Evolutionary conservation across 2,329 filamentous ascomycete genomes (phyloP), one percentile per base, ranked within the genome.

Genomic region (Neonectria hederae): DNA sequence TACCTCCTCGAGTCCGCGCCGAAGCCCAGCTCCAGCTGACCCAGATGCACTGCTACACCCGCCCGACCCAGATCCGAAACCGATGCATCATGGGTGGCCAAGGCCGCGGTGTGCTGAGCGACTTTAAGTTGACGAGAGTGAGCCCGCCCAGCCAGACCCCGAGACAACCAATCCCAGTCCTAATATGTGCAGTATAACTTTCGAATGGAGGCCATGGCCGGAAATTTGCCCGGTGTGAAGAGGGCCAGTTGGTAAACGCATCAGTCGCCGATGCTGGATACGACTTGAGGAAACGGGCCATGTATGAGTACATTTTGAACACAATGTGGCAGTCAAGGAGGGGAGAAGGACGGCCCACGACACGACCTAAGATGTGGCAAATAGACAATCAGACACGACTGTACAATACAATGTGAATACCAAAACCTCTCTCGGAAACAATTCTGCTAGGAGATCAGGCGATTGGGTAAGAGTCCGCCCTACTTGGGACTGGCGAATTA

Each of bases 31-130:
- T 99, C 61, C 91, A 98, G 82, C 85, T 99, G 70, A 89, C 91
- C 4, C 91, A 97, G 82, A 97, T 98, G 95, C 94, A 97, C 83
- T 90, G 89, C 84, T 98, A 98, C 82, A 98, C 96, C 38, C 87
- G 94, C 65, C 89, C 93, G 63, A 97, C 95, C 54, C 94, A 97
- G 84, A 94, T 99, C 79, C 90, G 91, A 79, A 98, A 97, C 82
- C 85, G 96, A 72, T 99, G 96, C 83, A 90, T 97, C 57, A 87
- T 95, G 78, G 94, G 94, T 70, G 96, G 96, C n/a, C 94, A 93
- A 78, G 91, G 91, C 19, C 87, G 93, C 72, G 93, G 94, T 90
- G 86, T 99, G n/a, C 85, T 98, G 70, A 89, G 93, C 62, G 95
- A 96, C 76, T 99, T 99, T 76, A 93, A 94, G 81, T 87, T 99